These are phyloP conservation scores for Zelonia costaricensis DNA, from an alignment of 208 protist genomes.

Conservation along the genomic window DNA sequence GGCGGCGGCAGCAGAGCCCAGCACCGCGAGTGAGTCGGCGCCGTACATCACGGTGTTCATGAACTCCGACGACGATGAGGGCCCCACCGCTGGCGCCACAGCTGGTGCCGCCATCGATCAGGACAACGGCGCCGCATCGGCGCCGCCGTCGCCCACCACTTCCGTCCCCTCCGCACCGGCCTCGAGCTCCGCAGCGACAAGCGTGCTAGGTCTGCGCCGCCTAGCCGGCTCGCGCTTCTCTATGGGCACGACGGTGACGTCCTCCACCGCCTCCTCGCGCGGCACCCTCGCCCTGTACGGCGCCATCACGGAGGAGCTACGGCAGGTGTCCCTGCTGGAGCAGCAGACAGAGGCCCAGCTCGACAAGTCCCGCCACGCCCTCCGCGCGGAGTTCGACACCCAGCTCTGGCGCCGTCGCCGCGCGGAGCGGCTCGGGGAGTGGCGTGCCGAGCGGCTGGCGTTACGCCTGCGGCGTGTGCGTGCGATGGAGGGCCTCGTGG, in stretches of 20 bases:
- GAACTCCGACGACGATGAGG: conserved; percentile 32
- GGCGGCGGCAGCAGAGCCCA: background rate
- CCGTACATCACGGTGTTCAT: conserved; percentile 49
- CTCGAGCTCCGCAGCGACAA: conserved; percentile 6
- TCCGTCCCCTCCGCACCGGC: background rate
- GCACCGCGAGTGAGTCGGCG: conserved; percentile 1
- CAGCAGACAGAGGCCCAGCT: conserved; percentile 20
- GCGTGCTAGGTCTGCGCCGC: conserved; percentile 28
- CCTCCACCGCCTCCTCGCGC: conserved; percentile 41
- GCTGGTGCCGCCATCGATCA: background rate
- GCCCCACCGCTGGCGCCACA: background rate
- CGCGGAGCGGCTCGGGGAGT: conserved; percentile 44
- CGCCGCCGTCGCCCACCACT: background rate
- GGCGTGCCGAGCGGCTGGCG: conserved; percentile 55
- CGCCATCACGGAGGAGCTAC: conserved; percentile 65
- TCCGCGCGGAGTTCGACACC: conserved; percentile 42
- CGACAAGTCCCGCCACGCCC: conserved; percentile 25
- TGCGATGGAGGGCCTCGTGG: conserved; percentile 45
- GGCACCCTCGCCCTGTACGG: conserved; percentile 66
- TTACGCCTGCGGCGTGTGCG: conserved; percentile 45
- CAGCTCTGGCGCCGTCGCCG: conserved; percentile 31
- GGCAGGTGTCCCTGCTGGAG: conserved; percentile 30
- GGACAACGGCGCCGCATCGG: background rate
- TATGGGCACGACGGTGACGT: conserved; percentile 17
- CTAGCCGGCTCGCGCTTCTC: conserved; percentile 23